Evolutionary conservation across 176 grass and related monocot species (phyloP), one percentile per base, ranked within the genome.

Genomic region (Phyllostachys edulis): DNA sequence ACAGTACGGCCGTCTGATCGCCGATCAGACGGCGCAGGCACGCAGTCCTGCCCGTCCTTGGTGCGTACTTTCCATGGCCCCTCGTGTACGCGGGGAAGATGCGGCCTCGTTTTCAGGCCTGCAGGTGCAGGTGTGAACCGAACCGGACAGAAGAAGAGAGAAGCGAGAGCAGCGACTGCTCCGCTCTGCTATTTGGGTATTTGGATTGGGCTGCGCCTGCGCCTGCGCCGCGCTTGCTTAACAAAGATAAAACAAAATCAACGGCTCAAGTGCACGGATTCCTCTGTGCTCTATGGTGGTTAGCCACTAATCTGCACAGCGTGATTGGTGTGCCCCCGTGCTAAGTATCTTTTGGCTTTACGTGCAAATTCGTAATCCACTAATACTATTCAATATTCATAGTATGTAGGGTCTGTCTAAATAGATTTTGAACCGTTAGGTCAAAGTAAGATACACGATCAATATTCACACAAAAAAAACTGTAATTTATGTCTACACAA

Each of bases 1-100:
- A 0, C 40, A 36, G 89, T 90, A 87, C 69, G 68, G 55, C 75
- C 85, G 89, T 80, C 80, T 27, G 89, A 90, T 90, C 42, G 27
- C 34, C 34, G 15, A 87, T 90, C 75, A 67, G 80, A 90, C 71
- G 85, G 50, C 80, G 24, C 71, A 42, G 40, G 70, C 21, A 38
- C 10, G 32, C 69, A 27, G 40, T 6, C 34, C 76, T 78, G 40
- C 5, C 18, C 49, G 49, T 73, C 86, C 80, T 56, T 56, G 45
- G 51, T 5, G 21, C 7, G 69, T 63, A 82, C 83, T 73, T 86
- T 68, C 37, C 29, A 3, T 32, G 44, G 66, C 11, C 64, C 36
- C 52, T 24, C 65, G 65, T 77, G 83, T 10, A 44, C 9, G 7
- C 73, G 1, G 20, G 16, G 32, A 16, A 54, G 72, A 51, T 77